These are phyloP conservation scores for Fusarium sp. DNA, from an alignment of 2,329 filamentous ascomycete species.

Conservation along the genomic window DNA sequence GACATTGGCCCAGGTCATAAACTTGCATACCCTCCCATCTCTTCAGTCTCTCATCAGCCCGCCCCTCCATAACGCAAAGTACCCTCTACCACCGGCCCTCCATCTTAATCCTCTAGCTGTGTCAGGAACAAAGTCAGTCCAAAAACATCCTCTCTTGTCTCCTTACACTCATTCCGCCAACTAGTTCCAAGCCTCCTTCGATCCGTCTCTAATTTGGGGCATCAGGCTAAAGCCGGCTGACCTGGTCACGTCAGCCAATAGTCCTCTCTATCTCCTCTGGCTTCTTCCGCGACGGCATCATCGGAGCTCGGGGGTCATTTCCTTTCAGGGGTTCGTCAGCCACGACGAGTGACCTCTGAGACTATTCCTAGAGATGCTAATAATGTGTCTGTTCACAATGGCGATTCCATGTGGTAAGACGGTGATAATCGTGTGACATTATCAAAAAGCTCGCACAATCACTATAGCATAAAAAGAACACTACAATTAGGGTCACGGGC, in stretches of 20 bases:
- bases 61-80: constrained; percentile 16
- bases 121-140: constrained; percentile 15
- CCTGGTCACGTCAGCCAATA: constrained; percentile 35
- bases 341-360: neutral
- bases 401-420: neutral
- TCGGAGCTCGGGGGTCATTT: constrained; percentile 23
- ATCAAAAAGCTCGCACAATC: neutral
- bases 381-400: neutral
- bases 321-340: neutral
- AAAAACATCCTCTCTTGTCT: constrained; percentile 9
- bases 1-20: constrained; percentile 13
- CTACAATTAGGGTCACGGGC: neutral
- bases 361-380: neutral
- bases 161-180: neutral
- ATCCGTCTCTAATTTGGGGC: constrained; percentile 1
- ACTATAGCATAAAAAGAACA: neutral
- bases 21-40: constrained; percentile 23
- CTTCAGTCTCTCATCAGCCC: constrained; percentile 10
- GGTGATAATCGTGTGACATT: neutral
- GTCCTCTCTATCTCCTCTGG: neutral
- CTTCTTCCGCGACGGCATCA: constrained; percentile 6
- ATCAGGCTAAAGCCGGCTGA: constrained; percentile 26
- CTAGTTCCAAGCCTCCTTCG: constrained; percentile 9
- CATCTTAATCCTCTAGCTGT: constrained; percentile 17
- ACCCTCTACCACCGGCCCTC: constrained; percentile 26